Conservation (phyloP, 1,284 basidiomycete genomes). For the Irpex lacteus region DNA sequence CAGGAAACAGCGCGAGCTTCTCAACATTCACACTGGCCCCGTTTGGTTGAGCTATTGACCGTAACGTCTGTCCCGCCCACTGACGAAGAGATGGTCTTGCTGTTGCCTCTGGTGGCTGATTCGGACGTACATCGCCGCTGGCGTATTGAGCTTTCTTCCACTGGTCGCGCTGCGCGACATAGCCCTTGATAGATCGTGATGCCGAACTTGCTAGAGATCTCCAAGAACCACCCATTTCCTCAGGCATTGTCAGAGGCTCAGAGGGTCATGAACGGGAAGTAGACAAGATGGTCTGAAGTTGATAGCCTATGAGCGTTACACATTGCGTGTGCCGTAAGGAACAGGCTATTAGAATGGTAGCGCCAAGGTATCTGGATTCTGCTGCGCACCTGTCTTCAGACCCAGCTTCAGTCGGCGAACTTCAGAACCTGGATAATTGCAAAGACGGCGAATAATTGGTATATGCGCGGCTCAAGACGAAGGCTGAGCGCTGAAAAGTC, state of each 20-base stretch:
- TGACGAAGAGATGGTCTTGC: conserved; percentile 38
- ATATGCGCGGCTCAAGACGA: not conserved
- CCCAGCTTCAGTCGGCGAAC: too few relatives aligned
- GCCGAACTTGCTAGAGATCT: conserved; percentile 32
- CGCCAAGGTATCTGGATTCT: not conserved
- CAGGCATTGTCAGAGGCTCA: conserved; percentile 25
- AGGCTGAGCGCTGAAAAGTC: not conserved
- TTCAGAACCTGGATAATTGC: too few relatives aligned
- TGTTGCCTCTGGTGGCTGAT: conserved; percentile 10
- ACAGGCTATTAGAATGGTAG: not conserved
- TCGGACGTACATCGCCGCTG: not conserved
- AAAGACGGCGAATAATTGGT: not conserved
- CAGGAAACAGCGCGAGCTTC: conserved; percentile 36
- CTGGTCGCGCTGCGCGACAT: conserved; percentile 37
- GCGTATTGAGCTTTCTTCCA: conserved; percentile 9
- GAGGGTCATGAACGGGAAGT: not conserved
- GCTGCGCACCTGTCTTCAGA: not conserved
- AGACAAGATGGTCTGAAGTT: not conserved
- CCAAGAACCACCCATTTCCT: conserved; percentile 31
- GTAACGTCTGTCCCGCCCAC: conserved; percentile 48
- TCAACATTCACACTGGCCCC: conserved; percentile 25
- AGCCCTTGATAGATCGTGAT: conserved; percentile 39
- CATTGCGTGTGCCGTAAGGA: not conserved
- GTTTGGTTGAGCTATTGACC: conserved; percentile 13
- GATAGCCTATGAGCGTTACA: not conserved